Evolutionary conservation across 768 basidiomycete species (phyloP).

Genomic region (Hebeloma cylindrosporum): DNA sequence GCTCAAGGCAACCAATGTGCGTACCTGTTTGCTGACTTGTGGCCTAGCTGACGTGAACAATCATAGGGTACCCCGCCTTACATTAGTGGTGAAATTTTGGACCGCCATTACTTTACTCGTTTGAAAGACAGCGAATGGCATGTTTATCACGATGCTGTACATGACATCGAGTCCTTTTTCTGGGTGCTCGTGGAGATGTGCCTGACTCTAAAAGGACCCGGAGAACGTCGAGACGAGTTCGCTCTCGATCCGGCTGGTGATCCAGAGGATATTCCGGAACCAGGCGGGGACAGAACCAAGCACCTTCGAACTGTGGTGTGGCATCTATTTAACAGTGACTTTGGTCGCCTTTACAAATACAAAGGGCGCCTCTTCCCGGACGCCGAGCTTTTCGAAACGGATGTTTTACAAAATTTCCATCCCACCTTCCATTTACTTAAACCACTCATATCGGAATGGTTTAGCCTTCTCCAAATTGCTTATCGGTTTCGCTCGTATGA

Average conservation of each 20-base stretch:
- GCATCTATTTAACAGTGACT: not conserved
- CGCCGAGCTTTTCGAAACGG: not conserved
- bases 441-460: slow-evolving; percentile 3
- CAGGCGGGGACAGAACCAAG: not conserved
- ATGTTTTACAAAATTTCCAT: slow-evolving; percentile 7
- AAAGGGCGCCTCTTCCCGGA: not conserved
- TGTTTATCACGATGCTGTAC: slow-evolving; percentile 6
- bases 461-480: slow-evolving; percentile 3
- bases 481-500: slow-evolving; percentile 2
- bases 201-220: slow-evolving; percentile 4
- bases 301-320: not conserved
- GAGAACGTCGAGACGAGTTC: slow-evolving; percentile 4
- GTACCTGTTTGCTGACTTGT: too few relatives aligned
- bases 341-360: not conserved
- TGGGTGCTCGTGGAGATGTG: slow-evolving; percentile 10
- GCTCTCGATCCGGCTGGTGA: too few relatives aligned
- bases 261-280: too few relatives aligned
- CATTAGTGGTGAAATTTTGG: too few relatives aligned
- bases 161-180: slow-evolving; percentile 11
- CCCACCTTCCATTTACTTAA: slow-evolving; percentile 1
- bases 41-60: not conserved
- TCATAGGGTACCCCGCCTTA: not conserved
- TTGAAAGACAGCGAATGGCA: not conserved
- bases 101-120: too few relatives aligned
- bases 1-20: too few relatives aligned